Base-by-base conservation (phyloP, 176 grass and related monocot species). In the Ensete glaucum region DNA sequence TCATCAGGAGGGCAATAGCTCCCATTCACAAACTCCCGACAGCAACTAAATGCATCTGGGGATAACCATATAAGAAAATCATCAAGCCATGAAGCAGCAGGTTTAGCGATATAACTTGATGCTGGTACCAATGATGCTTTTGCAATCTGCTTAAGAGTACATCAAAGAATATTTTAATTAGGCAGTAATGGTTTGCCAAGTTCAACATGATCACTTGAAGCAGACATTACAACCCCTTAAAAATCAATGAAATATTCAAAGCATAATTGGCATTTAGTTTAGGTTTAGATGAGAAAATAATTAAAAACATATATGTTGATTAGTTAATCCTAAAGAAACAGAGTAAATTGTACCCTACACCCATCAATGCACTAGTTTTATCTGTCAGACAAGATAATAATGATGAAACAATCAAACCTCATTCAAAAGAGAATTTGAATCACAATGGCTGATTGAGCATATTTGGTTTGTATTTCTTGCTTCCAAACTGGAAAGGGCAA, bases 61-160 rank as follows among this genome's bases (percentile, higher is more conserved):
- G 95, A 99, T 79, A 99, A 81, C 95, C 95, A 99, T 81, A 89
- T 81, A 49, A 99, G 90, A 78, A 99, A 99, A 79, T 99, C 95
- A 87, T 99, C 95, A 82, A 99, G 90, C 95, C 95, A 99, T 78
- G 95, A 99, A 74, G 95, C 95, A 52, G 90, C 95, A 64, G 95
- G 86, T 81, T 99, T 94, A 69, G 95, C 88, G 73, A 99, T 94
- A 73, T 93, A 89, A 87, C 85, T 99, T 57, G 76, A 82, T 78
- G 87, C 79, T 54, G 90, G 80, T 43, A 82, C 84, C 79, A 99
- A 76, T 57, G 95, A 94, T 66, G 92, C 90, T 78, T 88, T 86
- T 76, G 86, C 68, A 78, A 99, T 91, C 95, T 99, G 90, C 74
- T 88, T 72, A 63, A 64, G 21, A 17, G 49, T 56, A 21, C 8